Conservation (phyloP, 2,329 filamentous ascomycete species). For the Alternaria arbusti region DNA sequence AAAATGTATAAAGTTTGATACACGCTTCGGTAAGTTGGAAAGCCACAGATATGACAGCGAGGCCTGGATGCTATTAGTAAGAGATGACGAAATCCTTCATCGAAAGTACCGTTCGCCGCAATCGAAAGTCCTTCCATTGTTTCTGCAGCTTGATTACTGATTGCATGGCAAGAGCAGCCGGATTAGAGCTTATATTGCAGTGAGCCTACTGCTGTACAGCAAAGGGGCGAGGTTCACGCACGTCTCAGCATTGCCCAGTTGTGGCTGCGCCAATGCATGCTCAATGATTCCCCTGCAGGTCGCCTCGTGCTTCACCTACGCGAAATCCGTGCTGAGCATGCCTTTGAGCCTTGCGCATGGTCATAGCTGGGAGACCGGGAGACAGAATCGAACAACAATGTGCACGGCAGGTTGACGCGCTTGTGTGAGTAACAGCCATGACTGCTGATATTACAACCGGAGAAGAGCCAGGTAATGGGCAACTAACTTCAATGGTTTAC, state of each 20-base stretch:
- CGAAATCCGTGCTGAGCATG: background rate
- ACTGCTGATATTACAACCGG: no score
- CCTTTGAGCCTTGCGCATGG: background rate
- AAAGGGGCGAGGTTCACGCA: background rate
- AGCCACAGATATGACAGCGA: background rate
- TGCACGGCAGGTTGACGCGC: background rate
- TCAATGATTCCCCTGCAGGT: background rate
- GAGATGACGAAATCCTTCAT: background rate
- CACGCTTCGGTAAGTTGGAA: background rate
- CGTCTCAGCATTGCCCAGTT: background rate
- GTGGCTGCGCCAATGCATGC: background rate
- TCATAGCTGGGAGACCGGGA: background rate
- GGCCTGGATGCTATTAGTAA: background rate
- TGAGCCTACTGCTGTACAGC: background rate
- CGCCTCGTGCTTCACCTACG: background rate
- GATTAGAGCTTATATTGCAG: background rate
- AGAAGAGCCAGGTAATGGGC: no score
- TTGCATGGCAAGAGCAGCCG: background rate
- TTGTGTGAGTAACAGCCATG: background rate
- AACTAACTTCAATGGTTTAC: no score
- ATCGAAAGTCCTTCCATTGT: background rate
- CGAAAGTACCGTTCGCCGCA: background rate
- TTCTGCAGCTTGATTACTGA: background rate
- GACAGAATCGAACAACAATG: background rate
- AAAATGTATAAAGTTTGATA: conserved; percentile 13